Base-by-base conservation (phyloP, 352 stramenopile species). In the Blastocystis sp. region DNA sequence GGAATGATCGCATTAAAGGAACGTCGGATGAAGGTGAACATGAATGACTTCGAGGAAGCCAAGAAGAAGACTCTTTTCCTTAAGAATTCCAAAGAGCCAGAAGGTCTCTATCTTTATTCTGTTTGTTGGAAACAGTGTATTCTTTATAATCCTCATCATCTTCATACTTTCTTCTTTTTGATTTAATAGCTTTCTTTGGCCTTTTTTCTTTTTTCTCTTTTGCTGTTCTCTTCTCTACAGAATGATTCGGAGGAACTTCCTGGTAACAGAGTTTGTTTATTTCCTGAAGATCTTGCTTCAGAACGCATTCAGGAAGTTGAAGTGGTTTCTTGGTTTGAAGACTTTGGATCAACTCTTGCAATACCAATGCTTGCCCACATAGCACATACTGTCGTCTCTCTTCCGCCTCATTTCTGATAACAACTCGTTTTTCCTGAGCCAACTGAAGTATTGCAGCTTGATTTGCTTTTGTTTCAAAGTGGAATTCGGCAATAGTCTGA, bases 21-120 rank as follows among this genome's bases (percentile, higher is more conserved):
- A 92, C 95, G 97, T 65, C 94, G 98, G 90, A 99, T 99, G 97
- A 98, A 98, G 91, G 97, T 99, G 59, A 98, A 96, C 63, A 97
- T 99, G 92, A 94, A 98, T 69, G 98, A 99, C 91, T 99, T 99
- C 92, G 94, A 96, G 79, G 99, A 99, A 93, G 97, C 98, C 43
- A 99, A 99, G 92, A 97, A 99, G 93, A 99, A 99, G 92, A 97
- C 96, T 16, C 94, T 99, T 81, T 99, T 99, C 93, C 95, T 97
- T 87, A 99, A 99, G 93, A 99, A 99, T 94, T 97, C 97, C 87
- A 99, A 99, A 93, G 97, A 99, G 91, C 97, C 97, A 0, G 97
- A 99, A 92, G 97, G 97, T 45, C 93, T 99, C 87, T 99, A 99
- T 93, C 93, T 99, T 91, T 99, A 98, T 91, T 45, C 18, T 69